These are phyloP conservation scores for Brassica carinata DNA, from an alignment of 345 rosid genomes.

Conservation along the genomic window DNA sequence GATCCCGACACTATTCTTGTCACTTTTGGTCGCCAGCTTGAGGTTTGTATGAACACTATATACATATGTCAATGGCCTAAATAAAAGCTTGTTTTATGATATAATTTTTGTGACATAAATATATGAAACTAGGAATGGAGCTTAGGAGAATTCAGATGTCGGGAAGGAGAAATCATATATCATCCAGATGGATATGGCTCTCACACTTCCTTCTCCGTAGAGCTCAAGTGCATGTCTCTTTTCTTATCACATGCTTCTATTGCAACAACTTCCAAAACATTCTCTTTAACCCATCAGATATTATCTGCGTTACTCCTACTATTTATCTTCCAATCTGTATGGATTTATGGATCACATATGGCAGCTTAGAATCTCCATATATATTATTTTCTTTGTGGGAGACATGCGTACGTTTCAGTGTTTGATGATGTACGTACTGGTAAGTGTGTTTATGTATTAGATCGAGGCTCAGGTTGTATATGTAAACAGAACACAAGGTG, in stretches of 20 bases:
- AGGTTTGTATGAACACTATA: conserved; percentile 39
- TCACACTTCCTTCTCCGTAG: conserved; percentile 49
- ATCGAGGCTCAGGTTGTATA: conserved; percentile 8
- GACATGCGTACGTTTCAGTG: conserved; percentile 18
- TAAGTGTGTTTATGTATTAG: conserved; percentile 26
- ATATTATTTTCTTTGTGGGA: not conserved
- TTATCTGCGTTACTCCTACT: conserved; percentile 48
- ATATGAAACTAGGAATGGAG: conserved; percentile 62
- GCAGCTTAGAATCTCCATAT: not conserved
- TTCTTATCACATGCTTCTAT: conserved; percentile 24
- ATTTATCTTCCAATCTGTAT: conserved; percentile 35
- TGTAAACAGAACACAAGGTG: conserved; percentile 14
- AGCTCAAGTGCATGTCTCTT: conserved; percentile 66
- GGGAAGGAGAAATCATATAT: conserved; percentile 48
- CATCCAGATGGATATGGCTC: conserved; percentile 43
- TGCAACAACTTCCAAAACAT: conserved; percentile 21
- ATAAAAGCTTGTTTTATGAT: conserved; percentile 3
- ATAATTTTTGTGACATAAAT: not conserved
- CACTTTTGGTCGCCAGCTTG: conserved; percentile 58
- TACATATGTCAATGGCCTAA: not conserved
- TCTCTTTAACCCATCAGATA: conserved; percentile 64
- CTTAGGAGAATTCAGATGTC: conserved; percentile 56
- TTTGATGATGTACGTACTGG: conserved; percentile 9
- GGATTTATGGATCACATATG: conserved; percentile 17
- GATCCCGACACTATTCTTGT: conserved; percentile 56